Evolutionary conservation across 441 rosid genomes (phyloP).

Genomic region (Aleurites moluccanus): DNA sequence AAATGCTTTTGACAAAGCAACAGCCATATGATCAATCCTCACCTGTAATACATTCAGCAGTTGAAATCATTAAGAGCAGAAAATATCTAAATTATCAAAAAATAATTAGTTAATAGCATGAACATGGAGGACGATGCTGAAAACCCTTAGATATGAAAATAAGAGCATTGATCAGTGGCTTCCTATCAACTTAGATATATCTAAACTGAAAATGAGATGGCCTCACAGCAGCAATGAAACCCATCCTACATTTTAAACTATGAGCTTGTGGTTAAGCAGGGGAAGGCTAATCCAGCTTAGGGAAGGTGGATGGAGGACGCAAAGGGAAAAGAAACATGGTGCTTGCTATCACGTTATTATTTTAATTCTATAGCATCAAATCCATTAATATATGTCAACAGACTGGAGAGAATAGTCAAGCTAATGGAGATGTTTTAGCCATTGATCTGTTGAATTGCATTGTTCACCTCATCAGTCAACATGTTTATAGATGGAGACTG

Average conservation of each 20-base stretch:
- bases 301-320: neutral
- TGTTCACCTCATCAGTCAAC: neutral
- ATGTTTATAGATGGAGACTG: neutral
- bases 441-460: neutral
- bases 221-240: neutral
- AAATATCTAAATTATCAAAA: neutral
- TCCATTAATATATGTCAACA: neutral
- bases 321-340: neutral
- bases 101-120: neutral
- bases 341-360: neutral
- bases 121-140: neutral
- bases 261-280: neutral
- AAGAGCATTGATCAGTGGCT: neutral
- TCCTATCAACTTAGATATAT: neutral
- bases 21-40: constrained; percentile 79
- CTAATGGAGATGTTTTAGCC: neutral
- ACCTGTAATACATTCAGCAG: constrained; percentile 44
- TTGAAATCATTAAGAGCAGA: neutral
- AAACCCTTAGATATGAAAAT: neutral
- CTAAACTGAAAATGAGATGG: neutral
- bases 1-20: constrained; percentile 78
- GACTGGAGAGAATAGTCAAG: neutral
- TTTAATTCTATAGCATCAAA: neutral
- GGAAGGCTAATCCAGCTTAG: neutral
- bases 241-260: neutral